Percentiles rank a stretch among this genome's conserved stretches.
Evolutionary conservation across 1,284 basidiomycete species (phyloP).

Genomic region (Caloboletus inedulis): DNA sequence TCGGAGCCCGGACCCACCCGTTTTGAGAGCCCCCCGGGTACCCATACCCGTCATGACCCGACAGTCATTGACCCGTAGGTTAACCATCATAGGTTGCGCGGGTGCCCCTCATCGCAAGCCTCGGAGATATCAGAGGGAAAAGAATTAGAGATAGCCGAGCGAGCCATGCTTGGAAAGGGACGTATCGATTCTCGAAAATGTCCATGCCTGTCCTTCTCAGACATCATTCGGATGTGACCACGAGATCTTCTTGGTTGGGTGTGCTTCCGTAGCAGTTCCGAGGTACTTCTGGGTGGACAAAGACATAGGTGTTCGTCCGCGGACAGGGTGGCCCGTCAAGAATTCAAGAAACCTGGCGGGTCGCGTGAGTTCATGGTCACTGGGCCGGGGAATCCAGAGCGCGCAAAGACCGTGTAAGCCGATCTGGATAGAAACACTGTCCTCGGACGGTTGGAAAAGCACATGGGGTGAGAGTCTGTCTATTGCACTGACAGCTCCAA

Average conservation of each 20-base stretch:
- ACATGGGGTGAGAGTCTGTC: neutral
- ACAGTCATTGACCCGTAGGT: neutral
- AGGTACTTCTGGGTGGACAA: neutral
- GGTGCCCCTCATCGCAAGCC: neutral
- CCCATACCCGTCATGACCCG: slow-evolving; percentile 12
- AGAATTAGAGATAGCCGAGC: neutral
- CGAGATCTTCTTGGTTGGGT: neutral
- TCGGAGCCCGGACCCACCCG: slow-evolving; percentile 3
- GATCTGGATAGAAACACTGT: neutral
- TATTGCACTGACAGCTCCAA: neutral
- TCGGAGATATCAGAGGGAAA: neutral
- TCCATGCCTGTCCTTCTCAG: neutral
- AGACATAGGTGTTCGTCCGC: slow-evolving; percentile 15
- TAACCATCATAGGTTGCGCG: neutral
- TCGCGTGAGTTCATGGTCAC: neutral
- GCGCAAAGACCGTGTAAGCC: neutral
- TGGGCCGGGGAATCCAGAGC: neutral
- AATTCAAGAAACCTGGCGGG: neutral
- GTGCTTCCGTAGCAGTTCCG: slow-evolving; percentile 2
- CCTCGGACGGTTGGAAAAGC: neutral
- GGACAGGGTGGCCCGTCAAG: slow-evolving; percentile 3
- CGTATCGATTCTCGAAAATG: neutral
- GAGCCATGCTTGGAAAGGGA: neutral
- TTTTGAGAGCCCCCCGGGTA: neutral
- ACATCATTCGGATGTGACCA: neutral